Conservation (phyloP, 192 early-diverging fungal genomes). For the Coemansia javaensis region DNA sequence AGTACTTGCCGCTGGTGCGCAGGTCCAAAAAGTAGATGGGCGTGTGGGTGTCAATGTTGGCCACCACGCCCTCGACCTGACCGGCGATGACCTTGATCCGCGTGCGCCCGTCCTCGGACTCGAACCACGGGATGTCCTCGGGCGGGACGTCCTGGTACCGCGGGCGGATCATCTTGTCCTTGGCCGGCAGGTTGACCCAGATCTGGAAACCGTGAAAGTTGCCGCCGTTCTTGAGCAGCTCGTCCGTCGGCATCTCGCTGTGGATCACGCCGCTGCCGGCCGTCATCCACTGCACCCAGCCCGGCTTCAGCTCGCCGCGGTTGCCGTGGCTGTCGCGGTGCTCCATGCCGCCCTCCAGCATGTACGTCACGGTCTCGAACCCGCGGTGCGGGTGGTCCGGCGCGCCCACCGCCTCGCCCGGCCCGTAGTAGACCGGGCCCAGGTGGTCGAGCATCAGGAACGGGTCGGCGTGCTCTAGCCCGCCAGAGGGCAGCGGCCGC, state of each 20-base stretch:
- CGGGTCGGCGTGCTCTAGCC: conserved; percentile 74
- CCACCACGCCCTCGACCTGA: conserved; percentile 63
- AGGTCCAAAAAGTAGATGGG: conserved; percentile 81
- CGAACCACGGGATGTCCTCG: conserved; percentile 60
- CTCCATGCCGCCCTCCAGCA: conserved; percentile 60
- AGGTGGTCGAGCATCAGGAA: conserved; percentile 83
- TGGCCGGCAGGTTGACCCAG: conserved; percentile 72
- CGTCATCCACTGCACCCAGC: conserved; percentile 76
- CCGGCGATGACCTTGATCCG: conserved; percentile 85
- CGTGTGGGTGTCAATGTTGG: conserved; percentile 67
- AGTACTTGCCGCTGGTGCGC: conserved; percentile 54
- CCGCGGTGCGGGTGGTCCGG: conserved; percentile 79
- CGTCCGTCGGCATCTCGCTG: conserved; percentile 63
- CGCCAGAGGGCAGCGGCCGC: conserved; percentile 63
- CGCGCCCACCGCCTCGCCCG: conserved; percentile 55
- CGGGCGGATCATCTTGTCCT: conserved; percentile 67
- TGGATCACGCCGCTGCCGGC: conserved; percentile 71
- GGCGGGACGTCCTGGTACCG: conserved; percentile 68
- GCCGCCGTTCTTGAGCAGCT: conserved; percentile 39
- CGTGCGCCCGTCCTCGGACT: conserved; percentile 33
- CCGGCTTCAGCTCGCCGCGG: conserved; percentile 61
- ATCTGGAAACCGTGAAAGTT: conserved; percentile 59
- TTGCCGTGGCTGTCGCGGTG: conserved; percentile 78
- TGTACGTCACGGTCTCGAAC: conserved; percentile 75
- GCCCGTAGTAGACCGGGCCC: conserved; percentile 51